These are phyloP conservation scores for Rubus idaeus DNA, from an alignment of 306 rosid species.

Conservation along the genomic window DNA sequence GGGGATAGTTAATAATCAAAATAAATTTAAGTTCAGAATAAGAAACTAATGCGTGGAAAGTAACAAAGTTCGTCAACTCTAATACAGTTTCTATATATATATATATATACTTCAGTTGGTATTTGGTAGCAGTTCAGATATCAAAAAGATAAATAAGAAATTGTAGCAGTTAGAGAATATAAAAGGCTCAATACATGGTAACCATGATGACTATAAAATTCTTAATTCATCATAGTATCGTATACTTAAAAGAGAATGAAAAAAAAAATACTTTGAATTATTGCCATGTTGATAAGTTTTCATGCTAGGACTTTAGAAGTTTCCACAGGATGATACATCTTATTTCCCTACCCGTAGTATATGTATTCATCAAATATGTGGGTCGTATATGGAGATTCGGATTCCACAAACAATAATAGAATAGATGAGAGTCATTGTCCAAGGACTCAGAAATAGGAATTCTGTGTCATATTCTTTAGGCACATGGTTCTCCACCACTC, in stretches of 20 bases:
- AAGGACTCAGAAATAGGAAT: slow-evolving; percentile 4
- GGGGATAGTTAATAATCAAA: too few species aligned
- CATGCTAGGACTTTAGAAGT: neutral
- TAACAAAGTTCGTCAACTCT: neutral
- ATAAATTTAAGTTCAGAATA: neutral
- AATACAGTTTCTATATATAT: neutral
- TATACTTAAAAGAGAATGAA: neutral
- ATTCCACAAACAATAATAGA: neutral
- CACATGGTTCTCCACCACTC: slow-evolving; percentile 26
- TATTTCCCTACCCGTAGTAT: neutral
- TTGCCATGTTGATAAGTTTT: neutral
- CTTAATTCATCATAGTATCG: neutral
- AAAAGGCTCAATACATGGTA: neutral
- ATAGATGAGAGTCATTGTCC: neutral
- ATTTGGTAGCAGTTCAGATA: slow-evolving; percentile 3
- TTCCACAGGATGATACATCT: neutral
- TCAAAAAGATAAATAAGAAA: neutral
- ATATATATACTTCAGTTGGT: neutral
- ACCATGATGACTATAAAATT: slow-evolving; percentile 13
- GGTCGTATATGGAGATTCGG: neutral
- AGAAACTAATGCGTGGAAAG: neutral
- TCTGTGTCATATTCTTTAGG: slow-evolving; percentile 13
- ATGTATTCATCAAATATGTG: neutral
- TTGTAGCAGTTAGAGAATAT: slow-evolving; percentile 8
- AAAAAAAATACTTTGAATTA: neutral